Percentiles rank a stretch among this genome's conserved stretches.
These are phyloP conservation scores for Pseudocercospora vitis DNA, from an alignment of 2,329 filamentous ascomycete species.

Conservation along the genomic window DNA sequence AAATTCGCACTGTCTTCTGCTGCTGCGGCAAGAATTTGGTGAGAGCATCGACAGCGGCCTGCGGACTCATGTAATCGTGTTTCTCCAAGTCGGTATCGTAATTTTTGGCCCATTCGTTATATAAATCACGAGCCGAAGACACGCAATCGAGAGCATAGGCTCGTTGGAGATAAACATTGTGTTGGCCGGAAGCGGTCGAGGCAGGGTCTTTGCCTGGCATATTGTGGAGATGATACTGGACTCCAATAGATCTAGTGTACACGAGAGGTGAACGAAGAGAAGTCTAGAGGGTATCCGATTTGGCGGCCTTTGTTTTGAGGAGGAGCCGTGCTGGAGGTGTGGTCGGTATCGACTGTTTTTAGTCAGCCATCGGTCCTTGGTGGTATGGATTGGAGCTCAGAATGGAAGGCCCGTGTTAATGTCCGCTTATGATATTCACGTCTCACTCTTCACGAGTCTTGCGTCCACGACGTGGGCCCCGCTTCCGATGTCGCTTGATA, in stretches of 20 bases:
- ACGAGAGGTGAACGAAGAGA: no score
- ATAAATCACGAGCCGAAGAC: slow-evolving; percentile 14
- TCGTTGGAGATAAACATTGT: slow-evolving; percentile 15
- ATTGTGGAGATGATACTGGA: no score
- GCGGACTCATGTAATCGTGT: slow-evolving; percentile 17
- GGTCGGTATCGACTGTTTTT: no score
- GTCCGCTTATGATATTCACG: no score
- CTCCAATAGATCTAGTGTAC: no score
- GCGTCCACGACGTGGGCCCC: not conserved
- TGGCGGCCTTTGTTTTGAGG: no score
- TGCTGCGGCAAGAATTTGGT: not conserved
- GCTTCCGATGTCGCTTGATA: not conserved
- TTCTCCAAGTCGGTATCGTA: slow-evolving; percentile 18
- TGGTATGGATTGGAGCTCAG: no score
- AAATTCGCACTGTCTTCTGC: slow-evolving; percentile 4
- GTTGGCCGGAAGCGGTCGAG: not conserved
- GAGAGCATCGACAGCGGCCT: slow-evolving; percentile 12
- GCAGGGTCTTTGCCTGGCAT: not conserved
- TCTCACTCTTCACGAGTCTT: not conserved
- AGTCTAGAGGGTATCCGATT: no score
- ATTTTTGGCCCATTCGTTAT: slow-evolving; percentile 22
- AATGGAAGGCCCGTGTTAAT: no score
- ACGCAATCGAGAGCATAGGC: slow-evolving; percentile 17
- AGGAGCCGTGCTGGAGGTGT: no score
- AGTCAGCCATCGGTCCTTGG: no score